A percentile compares a stretch with the other conserved stretches of the same genome.
Conservation (phyloP, 2,329 filamentous ascomycete species). For the Hypoxylon sp. region DNA sequence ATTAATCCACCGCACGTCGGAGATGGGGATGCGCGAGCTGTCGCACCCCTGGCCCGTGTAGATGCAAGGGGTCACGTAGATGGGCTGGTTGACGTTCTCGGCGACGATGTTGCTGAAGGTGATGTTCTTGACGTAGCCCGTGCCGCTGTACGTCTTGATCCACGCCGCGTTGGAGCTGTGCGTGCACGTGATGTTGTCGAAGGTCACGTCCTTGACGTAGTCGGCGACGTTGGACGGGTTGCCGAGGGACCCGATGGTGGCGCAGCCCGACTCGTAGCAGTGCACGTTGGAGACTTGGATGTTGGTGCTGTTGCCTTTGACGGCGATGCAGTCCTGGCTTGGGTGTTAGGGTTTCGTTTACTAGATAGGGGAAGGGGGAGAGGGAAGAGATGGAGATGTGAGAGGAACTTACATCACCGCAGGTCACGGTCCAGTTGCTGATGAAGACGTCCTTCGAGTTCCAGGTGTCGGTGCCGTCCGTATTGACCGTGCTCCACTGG, state of each 20-base stretch:
- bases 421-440: slow-evolving; percentile 59
- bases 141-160: slow-evolving; percentile 57
- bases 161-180: slow-evolving; percentile 57
- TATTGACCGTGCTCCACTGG: slow-evolving; percentile 61
- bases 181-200: slow-evolving; percentile 54
- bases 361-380: background rate
- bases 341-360: slow-evolving; percentile 1
- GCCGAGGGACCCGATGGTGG: slow-evolving; percentile 54
- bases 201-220: slow-evolving; percentile 54
- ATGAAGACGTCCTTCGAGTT: slow-evolving; percentile 61
- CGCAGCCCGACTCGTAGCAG: slow-evolving; percentile 55
- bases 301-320: slow-evolving; percentile 57
- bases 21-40: slow-evolving; percentile 56
- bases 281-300: slow-evolving; percentile 53
- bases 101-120: slow-evolving; percentile 57
- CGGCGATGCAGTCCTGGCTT: slow-evolving; percentile 55
- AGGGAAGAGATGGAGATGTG: background rate
- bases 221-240: slow-evolving; percentile 51
- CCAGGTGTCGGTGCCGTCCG: slow-evolving; percentile 64
- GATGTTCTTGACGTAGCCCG: slow-evolving; percentile 57
- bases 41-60: slow-evolving; percentile 57
- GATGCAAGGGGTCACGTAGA: slow-evolving; percentile 61
- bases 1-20: slow-evolving; percentile 62
- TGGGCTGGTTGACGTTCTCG: slow-evolving; percentile 60
- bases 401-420: slow-evolving; percentile 51